phyloP scores from a whole-genome alignment of 2,329 filamentous ascomycete genomes.

The Botrytis pseudocinerea region DNA sequence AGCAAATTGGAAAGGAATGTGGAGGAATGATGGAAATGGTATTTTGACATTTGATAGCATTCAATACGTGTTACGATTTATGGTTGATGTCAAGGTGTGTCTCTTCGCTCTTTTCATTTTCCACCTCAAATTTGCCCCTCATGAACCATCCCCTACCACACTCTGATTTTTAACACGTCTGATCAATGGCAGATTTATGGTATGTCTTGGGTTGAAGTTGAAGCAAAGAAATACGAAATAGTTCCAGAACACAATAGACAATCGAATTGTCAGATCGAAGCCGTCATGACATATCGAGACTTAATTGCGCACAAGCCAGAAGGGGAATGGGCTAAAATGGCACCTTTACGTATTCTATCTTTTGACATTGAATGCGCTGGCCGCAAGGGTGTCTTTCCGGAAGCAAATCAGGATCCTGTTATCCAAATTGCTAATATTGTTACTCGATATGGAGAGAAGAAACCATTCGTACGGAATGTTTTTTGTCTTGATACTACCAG shows the following conservation, averaged over 20 bases:
- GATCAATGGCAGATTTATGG: constrained; percentile 65
- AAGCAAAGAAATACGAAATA: constrained; percentile 70
- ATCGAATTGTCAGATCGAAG: constrained; percentile 96
- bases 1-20: constrained; percentile 89
- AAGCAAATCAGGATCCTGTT: constrained; percentile 86
- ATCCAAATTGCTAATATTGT: constrained; percentile 98
- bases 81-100: constrained; percentile 88
- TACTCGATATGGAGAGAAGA: constrained; percentile 89
- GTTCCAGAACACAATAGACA: constrained; percentile 67
- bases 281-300: constrained; percentile 76
- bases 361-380: constrained; percentile 99
- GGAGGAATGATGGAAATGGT: constrained; percentile 68
- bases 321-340: constrained; percentile 98
- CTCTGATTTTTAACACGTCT: constrained; percentile 14
- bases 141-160: background rate
- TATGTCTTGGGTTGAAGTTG: constrained; percentile 96
- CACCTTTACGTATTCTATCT: constrained; percentile 85
- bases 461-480: constrained; percentile 94
- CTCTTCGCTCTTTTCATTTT: too few species aligned
- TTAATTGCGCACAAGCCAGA: constrained; percentile 84
- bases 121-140: background rate
- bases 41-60: constrained; percentile 95
- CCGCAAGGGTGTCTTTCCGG: constrained; percentile 95
- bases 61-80: constrained; percentile 92
- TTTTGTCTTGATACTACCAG: constrained; percentile 94